Conservation (phyloP, 495 filamentous ascomycete genomes). For the Letharia lupina region DNA sequence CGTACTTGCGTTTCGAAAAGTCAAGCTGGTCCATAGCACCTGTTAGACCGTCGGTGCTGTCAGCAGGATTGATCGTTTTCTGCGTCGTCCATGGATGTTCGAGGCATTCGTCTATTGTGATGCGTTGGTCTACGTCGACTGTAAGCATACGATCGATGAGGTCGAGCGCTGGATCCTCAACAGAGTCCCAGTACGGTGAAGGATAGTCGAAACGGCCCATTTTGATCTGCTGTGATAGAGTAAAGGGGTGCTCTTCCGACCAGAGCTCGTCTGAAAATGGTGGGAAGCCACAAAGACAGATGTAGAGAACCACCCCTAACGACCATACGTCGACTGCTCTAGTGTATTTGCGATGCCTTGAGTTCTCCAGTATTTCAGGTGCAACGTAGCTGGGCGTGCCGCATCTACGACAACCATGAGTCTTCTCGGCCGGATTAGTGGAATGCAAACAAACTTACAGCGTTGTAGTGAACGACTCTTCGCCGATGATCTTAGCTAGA, state of each 20-base stretch:
- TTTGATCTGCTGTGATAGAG: conserved; percentile 83
- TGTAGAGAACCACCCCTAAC: conserved; percentile 96
- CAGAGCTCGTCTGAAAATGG: conserved; percentile 93
- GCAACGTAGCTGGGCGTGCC: conserved; percentile 96
- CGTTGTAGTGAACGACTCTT: conserved; percentile 96
- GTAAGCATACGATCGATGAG: conserved; percentile 93
- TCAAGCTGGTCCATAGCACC: conserved; percentile 73
- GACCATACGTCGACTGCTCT: conserved; percentile 97
- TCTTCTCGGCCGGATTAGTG: background rate
- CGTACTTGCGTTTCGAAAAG: conserved; percentile 70
- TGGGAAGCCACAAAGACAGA: conserved; percentile 95
- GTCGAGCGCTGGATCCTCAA: conserved; percentile 83
- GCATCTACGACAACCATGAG: conserved; percentile 44
- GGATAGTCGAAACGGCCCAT: conserved; percentile 87
- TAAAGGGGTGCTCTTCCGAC: conserved; percentile 70
- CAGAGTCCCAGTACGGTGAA: conserved; percentile 93
- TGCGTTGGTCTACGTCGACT: conserved; percentile 72
- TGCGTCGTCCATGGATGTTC: conserved; percentile 82
- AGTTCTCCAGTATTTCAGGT: conserved; percentile 83
- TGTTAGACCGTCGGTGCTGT: conserved; percentile 90
- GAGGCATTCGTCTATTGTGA: conserved; percentile 82
- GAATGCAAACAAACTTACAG: conserved; percentile 43
- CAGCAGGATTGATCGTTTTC: conserved; percentile 47
- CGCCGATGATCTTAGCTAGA: conserved; percentile 95
- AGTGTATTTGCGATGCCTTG: conserved; percentile 74